Evolutionary conservation across 306 rosid species (phyloP), one percentile per base, ranked within the genome.

Genomic region (Vigna mungo): DNA sequence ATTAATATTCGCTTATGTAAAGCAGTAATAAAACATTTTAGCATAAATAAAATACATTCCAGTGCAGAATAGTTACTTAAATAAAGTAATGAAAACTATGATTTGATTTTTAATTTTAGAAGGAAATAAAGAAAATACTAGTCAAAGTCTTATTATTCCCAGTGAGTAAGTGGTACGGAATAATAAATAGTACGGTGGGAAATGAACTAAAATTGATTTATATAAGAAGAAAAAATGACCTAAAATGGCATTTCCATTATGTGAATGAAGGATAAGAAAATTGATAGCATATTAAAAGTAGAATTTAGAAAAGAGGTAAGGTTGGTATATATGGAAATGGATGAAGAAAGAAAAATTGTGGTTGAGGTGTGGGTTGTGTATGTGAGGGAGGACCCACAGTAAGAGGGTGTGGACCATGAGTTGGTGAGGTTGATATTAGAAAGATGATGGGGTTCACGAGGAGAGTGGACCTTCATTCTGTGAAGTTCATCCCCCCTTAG

Each of bases 401-500:
- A 97, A 90, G 80, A 87, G 37, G 7, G 41, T 27, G 85, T 89
- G 97, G 92, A 88, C 87, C 92, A 75, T 68, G 73, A 73, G 79
- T 78, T 61, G 36, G 72, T 74, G 49, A 62, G 56, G 61, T 68
- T 68, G 69, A 68, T 17, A 52, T 39, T 55, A 74, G 36, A 95
- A 89, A 89, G 86, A 90, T 89, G 96, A 90, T 84, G 90, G 88
- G 91, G 80, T 84, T 89, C 95, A 90, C 93, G 92, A 92, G 82
- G 75, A 81, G 84, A 65, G 88, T 88, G 92, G 96, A 88, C 90
- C 93, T 82, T 78, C 78, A 83, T 81, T 85, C 61, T 27, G 58
- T 74, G 61, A 84, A 78, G 91, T 78, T 89, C 97, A 93, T 93
- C 97, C 97, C 97, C 98, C 97, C 92, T 68, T 0, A 65, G 54